Base-by-base conservation (phyloP, 108 stramenopile genomes). In the Cyclostephanos tholiformis region DNA sequence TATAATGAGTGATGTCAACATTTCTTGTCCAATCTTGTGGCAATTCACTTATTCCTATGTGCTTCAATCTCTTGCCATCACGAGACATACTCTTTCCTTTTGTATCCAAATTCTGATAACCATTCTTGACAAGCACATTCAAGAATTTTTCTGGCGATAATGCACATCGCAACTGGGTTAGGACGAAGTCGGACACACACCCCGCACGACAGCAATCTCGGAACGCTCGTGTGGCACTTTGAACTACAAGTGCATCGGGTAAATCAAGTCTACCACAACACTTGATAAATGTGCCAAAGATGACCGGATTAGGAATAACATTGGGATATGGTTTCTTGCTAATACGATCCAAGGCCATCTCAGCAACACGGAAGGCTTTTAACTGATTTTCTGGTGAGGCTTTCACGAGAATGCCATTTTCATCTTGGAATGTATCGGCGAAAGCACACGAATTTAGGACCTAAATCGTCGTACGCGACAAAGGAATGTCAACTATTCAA, bases 401-500 rank as follows among this genome's bases (percentile, higher is more conserved):
- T 50, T 76, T 82, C 30, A 76, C 59, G 19, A 55, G 32, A 11
- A 53, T 69, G 23, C 78, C 78, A 17, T 57, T 53, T 30, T 68
- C 68, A 69, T 79, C 79, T 56, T 75, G 70, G 3, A 65, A 74
- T 4, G 62, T 58, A 25, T 81, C 83, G 4, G 86, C 76, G 75
- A 88, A 88, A 11, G 90, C 90, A 68, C 86, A 88, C 25, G 88
- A 80, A 59, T 91, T 88, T 20, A 90, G 65, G n/a, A 90, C 73
- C 73, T 74, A 38, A 61, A 62, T 27, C 22, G n/a, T 14, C 30
- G 53, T 2, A 56, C 55, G 55, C 16, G 51, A 61, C 2, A 56
- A 36, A 60, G 59, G 11, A 27, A 38, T 1, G 9, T 38, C 12
- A 62, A 29, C 36, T 35, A 60, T 36, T 13, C 59, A 60, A 35